Evolutionary conservation across 495 filamentous ascomycete genomes (phyloP).

Genomic region (Aspergillus campestris): DNA sequence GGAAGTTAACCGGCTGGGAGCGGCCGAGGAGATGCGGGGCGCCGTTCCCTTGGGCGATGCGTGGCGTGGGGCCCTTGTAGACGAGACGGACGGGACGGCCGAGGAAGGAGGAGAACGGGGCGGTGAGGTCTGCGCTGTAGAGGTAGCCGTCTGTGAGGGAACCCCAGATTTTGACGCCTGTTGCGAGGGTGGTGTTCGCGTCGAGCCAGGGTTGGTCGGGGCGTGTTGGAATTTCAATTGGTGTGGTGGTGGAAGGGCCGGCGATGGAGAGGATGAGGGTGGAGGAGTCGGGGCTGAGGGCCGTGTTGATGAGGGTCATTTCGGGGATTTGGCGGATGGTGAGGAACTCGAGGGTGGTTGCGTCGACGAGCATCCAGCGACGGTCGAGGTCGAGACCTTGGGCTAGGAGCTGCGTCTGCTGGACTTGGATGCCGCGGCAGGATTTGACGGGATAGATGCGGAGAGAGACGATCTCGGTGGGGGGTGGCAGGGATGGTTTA

Average conservation of each 20-base stretch:
- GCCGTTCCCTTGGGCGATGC: constrained; percentile 33
- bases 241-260: constrained; percentile 4
- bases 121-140: constrained; percentile 26
- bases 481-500: neutral
- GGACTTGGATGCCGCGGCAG: constrained; percentile 69
- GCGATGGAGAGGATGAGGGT: constrained; percentile 20
- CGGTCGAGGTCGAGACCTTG: constrained; percentile 79
- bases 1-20: constrained; percentile 30
- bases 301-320: constrained; percentile 37
- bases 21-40: constrained; percentile 27
- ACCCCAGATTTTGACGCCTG: constrained; percentile 33
- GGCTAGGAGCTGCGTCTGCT: constrained; percentile 52
- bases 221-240: constrained; percentile 23
- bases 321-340: constrained; percentile 37
- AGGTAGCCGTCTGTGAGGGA: constrained; percentile 33
- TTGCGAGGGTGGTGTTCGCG: constrained; percentile 19
- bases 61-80: constrained; percentile 36
- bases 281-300: constrained; percentile 18
- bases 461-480: constrained; percentile 36
- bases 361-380: constrained; percentile 40
- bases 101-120: constrained; percentile 26
- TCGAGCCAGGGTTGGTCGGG: constrained; percentile 25
- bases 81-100: constrained; percentile 25
- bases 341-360: constrained; percentile 26
- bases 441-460: constrained; percentile 89